Conservation (phyloP, 441 rosid species). For the Pelargonium australe region DNA sequence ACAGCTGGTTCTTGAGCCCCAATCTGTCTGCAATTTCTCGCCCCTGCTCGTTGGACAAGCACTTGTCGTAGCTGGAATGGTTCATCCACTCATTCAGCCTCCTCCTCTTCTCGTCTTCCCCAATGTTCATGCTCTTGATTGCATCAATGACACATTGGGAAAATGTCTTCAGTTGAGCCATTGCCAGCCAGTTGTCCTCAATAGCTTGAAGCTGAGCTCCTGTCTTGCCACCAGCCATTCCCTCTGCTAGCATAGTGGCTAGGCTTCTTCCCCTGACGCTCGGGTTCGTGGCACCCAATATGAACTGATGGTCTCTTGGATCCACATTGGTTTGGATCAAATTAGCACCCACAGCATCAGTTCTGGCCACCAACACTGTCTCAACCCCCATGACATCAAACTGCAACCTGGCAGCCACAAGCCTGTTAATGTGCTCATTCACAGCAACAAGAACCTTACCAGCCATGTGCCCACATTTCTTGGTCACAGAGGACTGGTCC, state of each 20-base stretch:
- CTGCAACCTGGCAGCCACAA: conserved; percentile 86
- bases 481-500: conserved; percentile 88
- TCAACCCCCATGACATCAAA: conserved; percentile 91
- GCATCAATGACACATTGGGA: conserved; percentile 56
- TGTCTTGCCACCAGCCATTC: conserved; percentile 63
- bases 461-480: conserved; percentile 95
- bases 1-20: conserved; percentile 63
- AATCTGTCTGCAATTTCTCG: conserved; percentile 57
- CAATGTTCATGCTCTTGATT: conserved; percentile 44
- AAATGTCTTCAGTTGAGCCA: conserved; percentile 69
- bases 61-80: conserved; percentile 56
- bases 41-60: conserved; percentile 61
- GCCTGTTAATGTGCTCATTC: conserved; percentile 79
- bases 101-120: conserved; percentile 54
- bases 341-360: conserved; percentile 77
- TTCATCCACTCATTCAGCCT: conserved; percentile 61
- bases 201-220: conserved; percentile 69
- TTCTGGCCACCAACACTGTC: conserved; percentile 80
- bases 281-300: conserved; percentile 77
- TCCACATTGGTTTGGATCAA: conserved; percentile 82
- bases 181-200: conserved; percentile 75
- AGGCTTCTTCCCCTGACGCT: conserved; percentile 50
- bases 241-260: conserved; percentile 59
- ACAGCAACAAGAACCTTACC: conserved; percentile 87
- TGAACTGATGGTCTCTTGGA: conserved; percentile 78